Evolutionary conservation across 768 basidiomycete species (phyloP).

Genomic region (Panaeolus papilionaceus): DNA sequence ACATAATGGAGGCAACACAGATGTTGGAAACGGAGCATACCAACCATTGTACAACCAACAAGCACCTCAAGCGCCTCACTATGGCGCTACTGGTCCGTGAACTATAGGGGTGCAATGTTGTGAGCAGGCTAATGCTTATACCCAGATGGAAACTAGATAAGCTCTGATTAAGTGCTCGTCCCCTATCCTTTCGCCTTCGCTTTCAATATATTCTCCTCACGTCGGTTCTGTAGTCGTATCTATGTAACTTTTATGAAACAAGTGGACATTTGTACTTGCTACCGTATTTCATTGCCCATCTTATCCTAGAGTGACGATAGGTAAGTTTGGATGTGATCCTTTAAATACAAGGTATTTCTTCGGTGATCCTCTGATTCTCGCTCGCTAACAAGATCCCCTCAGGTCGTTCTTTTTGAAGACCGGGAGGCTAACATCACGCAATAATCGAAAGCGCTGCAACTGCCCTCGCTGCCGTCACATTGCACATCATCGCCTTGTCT

Average conservation of each 20-base stretch:
- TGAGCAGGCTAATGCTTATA: conserved; percentile 13
- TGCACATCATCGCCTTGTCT: neutral
- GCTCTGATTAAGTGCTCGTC: neutral
- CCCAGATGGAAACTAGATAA: conserved; percentile 11
- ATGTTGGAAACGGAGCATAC: conserved; percentile 49
- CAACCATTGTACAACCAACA: conserved; percentile 44
- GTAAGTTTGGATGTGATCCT: neutral
- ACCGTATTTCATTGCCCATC: neutral
- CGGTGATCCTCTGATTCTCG: neutral
- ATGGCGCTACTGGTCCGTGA: conserved; percentile 45
- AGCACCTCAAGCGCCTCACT: conserved; percentile 38
- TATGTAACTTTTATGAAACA: neutral
- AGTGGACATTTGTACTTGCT: neutral
- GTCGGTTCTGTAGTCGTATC: neutral
- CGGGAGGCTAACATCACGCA: neutral
- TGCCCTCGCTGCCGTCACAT: neutral
- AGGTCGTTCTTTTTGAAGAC: neutral
- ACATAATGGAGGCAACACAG: conserved; percentile 25
- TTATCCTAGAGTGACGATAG: neutral
- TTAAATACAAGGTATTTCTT: neutral
- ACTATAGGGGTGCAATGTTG: neutral
- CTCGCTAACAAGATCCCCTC: neutral
- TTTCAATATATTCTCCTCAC: neutral
- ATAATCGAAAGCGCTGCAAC: neutral
- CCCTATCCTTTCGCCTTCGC: neutral